These are phyloP conservation scores for Sambucus nigra DNA, from an alignment of 129 eudicot genomes.

Conservation along the genomic window DNA sequence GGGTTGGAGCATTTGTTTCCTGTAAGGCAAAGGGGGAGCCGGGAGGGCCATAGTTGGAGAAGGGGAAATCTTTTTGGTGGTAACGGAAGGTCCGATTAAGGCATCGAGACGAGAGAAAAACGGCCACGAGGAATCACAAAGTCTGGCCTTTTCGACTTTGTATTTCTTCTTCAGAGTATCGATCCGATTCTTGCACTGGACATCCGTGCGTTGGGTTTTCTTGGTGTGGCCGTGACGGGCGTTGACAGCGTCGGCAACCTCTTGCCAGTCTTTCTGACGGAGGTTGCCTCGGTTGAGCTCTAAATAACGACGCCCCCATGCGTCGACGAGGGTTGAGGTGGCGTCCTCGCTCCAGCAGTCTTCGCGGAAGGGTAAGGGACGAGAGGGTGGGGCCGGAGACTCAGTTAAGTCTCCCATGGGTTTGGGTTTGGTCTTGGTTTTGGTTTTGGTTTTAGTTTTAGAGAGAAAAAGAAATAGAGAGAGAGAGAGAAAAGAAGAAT, in stretches of 20 bases:
- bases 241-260: conserved; percentile 85
- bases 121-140: conserved; percentile 64
- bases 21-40: conserved; percentile 22
- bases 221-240: conserved; percentile 68
- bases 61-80: conserved; percentile 23
- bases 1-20: conserved; percentile 17
- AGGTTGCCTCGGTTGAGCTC: conserved; percentile 93
- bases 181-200: conserved; percentile 93
- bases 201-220: conserved; percentile 80
- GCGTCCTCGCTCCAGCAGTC: conserved; percentile 98
- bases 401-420: conserved; percentile 43
- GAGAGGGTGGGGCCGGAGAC: conserved; percentile 30
- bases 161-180: conserved; percentile 94
- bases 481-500: conserved; percentile 7
- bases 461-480: no score
- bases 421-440: conserved; percentile 13
- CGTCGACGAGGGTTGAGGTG: conserved; percentile 70
- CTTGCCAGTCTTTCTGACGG: conserved; percentile 98
- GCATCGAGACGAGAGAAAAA: conserved; percentile 46
- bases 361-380: conserved; percentile 63
- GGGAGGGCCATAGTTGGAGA: conserved; percentile 35
- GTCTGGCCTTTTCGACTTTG: conserved; percentile 77
- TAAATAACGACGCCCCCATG: conserved; percentile 86
- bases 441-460: neutral
- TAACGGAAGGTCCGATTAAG: conserved; percentile 48